A percentile compares a stretch with the other conserved stretches of the same genome.
Conservation (phyloP, 176 grass and related monocot genomes). For the sorghum (Sorghum bicolor) region Sorghum_bicolor_NCBIv3 NC_012873.2:1327001-1327500, state of each 20-base stretch:
- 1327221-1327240: neutral
- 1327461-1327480: neutral
- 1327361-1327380: neutral
- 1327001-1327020: constrained; percentile 16
- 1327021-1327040: constrained; percentile 24
- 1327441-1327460: neutral
- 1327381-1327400: neutral
- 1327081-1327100: neutral
- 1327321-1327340: neutral
- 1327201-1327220: no score
- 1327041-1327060: constrained; percentile 28
- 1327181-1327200: neutral
- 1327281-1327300: neutral
- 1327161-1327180: neutral
- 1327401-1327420: neutral
- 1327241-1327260: neutral
- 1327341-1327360: neutral
- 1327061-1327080: constrained; percentile 40
- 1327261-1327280: neutral
- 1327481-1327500: neutral
- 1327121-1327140: neutral
- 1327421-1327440: neutral
- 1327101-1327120: neutral
- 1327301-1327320: neutral
- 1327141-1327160: neutral